These are phyloP conservation scores for Metarhizium album DNA, from an alignment of 2,329 filamentous ascomycete genomes.

Conservation along the genomic window DNA sequence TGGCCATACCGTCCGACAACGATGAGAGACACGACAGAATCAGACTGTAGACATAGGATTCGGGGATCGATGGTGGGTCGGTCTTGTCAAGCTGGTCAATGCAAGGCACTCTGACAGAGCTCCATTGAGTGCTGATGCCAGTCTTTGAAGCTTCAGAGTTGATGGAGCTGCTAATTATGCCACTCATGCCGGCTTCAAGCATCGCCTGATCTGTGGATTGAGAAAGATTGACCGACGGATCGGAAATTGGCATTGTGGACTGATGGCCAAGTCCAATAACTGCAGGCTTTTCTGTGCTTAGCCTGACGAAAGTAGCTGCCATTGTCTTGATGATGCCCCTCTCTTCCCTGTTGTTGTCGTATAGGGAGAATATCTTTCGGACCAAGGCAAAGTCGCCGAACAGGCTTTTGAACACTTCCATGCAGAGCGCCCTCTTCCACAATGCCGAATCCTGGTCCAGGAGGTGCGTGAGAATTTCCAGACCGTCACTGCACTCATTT, in stretches of 20 bases:
- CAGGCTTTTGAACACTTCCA: conserved; percentile 81
- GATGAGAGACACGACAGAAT: conserved; percentile 81
- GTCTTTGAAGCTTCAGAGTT: conserved; percentile 55
- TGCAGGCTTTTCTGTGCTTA: conserved; percentile 82
- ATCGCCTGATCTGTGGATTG: conserved; percentile 70
- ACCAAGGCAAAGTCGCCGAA: conserved; percentile 73
- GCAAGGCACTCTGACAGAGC: conserved; percentile 72
- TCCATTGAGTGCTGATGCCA: conserved; percentile 88
- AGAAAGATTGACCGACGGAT: conserved; percentile 42
- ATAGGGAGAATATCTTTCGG: conserved; percentile 68
- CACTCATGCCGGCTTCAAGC: conserved; percentile 77
- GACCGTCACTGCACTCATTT: conserved; percentile 70
- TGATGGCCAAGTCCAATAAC: conserved; percentile 84
- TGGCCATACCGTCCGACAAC: conserved; percentile 84
- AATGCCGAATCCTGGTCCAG: conserved; percentile 73
- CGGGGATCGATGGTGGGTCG: conserved; percentile 71
- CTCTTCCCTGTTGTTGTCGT: conserved; percentile 61
- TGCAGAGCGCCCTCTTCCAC: conserved; percentile 84
- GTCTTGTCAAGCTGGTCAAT: conserved; percentile 92
- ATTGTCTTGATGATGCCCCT: conserved; percentile 72
- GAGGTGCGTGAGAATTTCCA: conserved; percentile 73
- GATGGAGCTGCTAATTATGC: conserved; percentile 69
- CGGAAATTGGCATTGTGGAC: conserved; percentile 66
- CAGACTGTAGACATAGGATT: conserved; percentile 88
- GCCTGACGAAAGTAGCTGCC: conserved; percentile 78